Base-by-base conservation (phyloP, 306 rosid genomes). In the Ochetophila trinervis region DNA sequence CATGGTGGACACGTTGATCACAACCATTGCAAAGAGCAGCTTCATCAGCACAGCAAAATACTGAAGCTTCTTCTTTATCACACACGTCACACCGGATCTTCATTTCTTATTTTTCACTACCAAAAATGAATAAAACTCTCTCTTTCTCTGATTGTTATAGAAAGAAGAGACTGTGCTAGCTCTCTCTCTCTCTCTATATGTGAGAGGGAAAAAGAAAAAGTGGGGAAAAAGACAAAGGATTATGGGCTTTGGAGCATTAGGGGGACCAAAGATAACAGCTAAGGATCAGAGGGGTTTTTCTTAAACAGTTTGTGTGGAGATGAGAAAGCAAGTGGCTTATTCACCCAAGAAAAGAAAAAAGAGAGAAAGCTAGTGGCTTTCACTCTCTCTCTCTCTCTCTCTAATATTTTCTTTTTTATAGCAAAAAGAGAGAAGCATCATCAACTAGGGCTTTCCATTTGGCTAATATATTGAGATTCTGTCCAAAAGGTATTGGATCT, bases 1-100 rank as follows among this genome's bases (percentile, higher is more conserved):
- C 97, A 8, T 84, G 87, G 76, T 93, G 98, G 66, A 90, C 86
- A 34, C 82, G 82, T 35, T 35, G 66, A 56, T 93, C 97, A 34
- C 96, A 93, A 53, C 17, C 75, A 27, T 79, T 66, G 52, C 98
- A 93, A 34, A 93, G 96, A 51, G 93, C 91, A 0, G 98, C 98
- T 79, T 93, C 97, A 82, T 93, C 98, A 6, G 95, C 90, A 0
- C 89, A 78, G 66, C 98, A 93, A 74, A 87, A 93, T 3, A 87
- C 53, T 10, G 83, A 62, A 23, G 98, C 97, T 62, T 83, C 79
- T 0, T 52, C 74, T 78, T 79, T 82, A 44, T 83, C 79, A 67
- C 98, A 93, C 3, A 82, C 84, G 71, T 83, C 97, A 63, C 98
- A 93, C 60, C 71, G 82, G 80, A 89, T 89, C 97, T 89, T 93